Evolutionary conservation across 805 yeast species (phyloP), one percentile per base, ranked within the genome.

Genomic region (Wickerhamiella occidentalis): DNA sequence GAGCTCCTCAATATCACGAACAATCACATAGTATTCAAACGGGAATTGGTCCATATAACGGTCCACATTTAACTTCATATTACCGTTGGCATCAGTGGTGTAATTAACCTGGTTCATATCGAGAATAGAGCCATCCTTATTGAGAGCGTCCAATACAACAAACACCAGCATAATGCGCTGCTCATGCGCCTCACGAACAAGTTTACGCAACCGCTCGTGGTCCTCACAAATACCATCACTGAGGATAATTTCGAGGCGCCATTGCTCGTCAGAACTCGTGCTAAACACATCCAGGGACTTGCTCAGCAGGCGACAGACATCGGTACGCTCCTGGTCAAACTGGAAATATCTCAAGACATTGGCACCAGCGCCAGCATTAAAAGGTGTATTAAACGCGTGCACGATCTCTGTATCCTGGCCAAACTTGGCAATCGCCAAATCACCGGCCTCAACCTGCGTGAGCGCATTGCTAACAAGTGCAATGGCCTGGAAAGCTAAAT

Each of bases 211-310:
- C 0, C 82, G 78, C 26, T 75, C 87, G 64, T 92, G 98, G 64
- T 88, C 94, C 65, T 92, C 99, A 62, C 96, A 87, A 44, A 92
- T 85, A 67, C 99, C 99, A 68, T 92, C 99, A 1, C 96, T 86
- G 28, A 92, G 74, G 52, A 92, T 82, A 50, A 92, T 86, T 64
- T 94, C 86, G 55, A 92, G 72, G 66, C 86, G 95, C 96, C 97
- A 92, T 62, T 85, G 72, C 11, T 70, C 65, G 0, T 70, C 61
- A 26, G 69, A 63, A 3, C 70, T 62, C 41, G 73, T 61, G 3
- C 82, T 78, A 64, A 92, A 90, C 33, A 85, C 75, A 48, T 74
- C 73, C 51, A 92, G 72, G 3, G 96, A 84, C 58, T 77, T 75
- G 21, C 72, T 68, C 50, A 90, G 81, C 47, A 94, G 75, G 57